A percentile compares a stretch with the other conserved stretches of the same genome.
Conservation (phyloP, 495 filamentous ascomycete species). For the Pseudoneurospora amorphoporcata region DNA sequence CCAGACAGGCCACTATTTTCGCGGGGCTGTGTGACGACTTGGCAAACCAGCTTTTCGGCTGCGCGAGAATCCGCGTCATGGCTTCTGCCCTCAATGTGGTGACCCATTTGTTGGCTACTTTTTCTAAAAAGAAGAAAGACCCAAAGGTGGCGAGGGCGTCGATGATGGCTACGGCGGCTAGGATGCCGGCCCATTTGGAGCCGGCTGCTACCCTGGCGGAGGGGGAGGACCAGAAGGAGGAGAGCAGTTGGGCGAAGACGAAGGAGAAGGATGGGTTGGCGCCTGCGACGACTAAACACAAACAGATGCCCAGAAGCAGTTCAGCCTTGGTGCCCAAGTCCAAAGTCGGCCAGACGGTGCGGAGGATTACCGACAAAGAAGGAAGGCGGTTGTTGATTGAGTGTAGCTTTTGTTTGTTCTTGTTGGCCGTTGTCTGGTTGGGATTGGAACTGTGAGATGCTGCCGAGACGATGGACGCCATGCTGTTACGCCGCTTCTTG, state of each 20-base stretch:
- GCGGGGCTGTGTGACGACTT: constrained; percentile 51
- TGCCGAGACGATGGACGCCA: background rate
- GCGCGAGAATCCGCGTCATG: constrained; percentile 59
- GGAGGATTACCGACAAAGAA: constrained; percentile 51
- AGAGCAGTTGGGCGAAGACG: constrained; percentile 63
- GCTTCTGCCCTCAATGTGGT: constrained; percentile 59
- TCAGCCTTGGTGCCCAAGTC: constrained; percentile 37
- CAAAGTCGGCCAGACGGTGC: constrained; percentile 63
- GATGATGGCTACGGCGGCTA: constrained; percentile 56
- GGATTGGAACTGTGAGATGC: background rate
- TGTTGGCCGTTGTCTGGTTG: constrained; percentile 5
- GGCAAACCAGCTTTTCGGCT: constrained; percentile 82
- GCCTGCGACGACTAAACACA: constrained; percentile 53
- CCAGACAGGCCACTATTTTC: constrained; percentile 58
- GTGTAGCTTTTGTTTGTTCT: constrained; percentile 1
- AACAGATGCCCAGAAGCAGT: constrained; percentile 50
- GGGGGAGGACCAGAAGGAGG: constrained; percentile 49
- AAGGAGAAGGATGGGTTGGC: constrained; percentile 71
- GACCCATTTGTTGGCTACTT: constrained; percentile 68
- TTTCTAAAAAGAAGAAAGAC: constrained; percentile 61
- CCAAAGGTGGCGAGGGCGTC: constrained; percentile 56
- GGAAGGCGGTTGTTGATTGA: constrained; percentile 7
- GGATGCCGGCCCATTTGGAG: constrained; percentile 55
- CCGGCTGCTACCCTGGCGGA: constrained; percentile 35
- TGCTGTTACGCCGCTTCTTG: background rate